These are phyloP conservation scores for Pseudoneurospora amorphoporcata DNA, from an alignment of 495 filamentous ascomycete genomes.

Conservation along the genomic window DNA sequence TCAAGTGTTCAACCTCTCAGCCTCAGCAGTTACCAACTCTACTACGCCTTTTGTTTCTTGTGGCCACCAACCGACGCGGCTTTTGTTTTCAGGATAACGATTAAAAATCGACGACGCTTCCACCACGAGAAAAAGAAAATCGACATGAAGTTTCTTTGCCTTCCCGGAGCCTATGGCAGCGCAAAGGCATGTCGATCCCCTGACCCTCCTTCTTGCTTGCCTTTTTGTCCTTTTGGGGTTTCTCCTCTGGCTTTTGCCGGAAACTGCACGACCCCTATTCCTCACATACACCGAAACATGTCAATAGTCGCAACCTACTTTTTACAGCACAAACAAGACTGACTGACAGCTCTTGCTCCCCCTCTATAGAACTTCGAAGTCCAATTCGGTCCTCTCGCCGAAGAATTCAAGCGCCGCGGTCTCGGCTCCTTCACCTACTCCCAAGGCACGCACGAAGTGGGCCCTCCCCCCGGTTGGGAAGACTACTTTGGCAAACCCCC, in stretches of 20 bases:
- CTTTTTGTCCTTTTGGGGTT: not conserved
- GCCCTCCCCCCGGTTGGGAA: conserved; percentile 37
- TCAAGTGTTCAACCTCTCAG: too few species aligned
- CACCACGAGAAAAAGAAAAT: too few species aligned
- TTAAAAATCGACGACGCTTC: not conserved
- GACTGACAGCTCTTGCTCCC: not conserved
- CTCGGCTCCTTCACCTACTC: conserved; percentile 37
- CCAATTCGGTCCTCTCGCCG: conserved; percentile 40
- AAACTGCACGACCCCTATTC: not conserved
- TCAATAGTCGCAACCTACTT: too few species aligned
- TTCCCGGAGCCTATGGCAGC: conserved; percentile 32
- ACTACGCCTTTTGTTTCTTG: not conserved
- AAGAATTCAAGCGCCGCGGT: conserved; percentile 32
- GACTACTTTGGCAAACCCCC: conserved; percentile 44
- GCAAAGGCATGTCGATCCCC: conserved; percentile 21
- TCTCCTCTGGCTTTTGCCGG: not conserved
- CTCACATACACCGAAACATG: not conserved
- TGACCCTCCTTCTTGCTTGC: not conserved
- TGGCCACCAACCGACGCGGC: not conserved
- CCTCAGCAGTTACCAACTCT: too few species aligned
- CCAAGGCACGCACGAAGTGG: conserved; percentile 34
- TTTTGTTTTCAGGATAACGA: not conserved
- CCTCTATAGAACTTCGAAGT: conserved; percentile 39
- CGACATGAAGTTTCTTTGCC: conserved; percentile 16
- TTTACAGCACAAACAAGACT: too few species aligned